phyloP scores from a whole-genome alignment of 305 asterid genomes.

The Plantago coronopus region DNA sequence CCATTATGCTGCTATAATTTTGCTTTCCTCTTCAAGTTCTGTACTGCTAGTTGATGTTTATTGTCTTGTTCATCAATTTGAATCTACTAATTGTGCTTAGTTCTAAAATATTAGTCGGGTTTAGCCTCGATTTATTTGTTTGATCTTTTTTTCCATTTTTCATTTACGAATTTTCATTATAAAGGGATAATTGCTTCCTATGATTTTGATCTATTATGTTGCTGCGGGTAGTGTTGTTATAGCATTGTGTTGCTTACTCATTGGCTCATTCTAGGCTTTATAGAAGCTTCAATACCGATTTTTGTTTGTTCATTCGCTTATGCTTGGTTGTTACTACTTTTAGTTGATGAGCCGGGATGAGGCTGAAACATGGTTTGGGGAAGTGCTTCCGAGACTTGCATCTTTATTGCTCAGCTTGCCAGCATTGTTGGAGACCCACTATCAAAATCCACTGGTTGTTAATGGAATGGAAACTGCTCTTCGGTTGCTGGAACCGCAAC shows the following conservation, averaged over 20 bases:
- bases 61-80: too few species aligned
- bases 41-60: too few species aligned
- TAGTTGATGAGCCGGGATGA: conserved; percentile 62
- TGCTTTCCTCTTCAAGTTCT: too few species aligned
- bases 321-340: conserved; percentile 8
- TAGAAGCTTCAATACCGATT: too few species aligned
- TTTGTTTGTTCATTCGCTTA: background rate
- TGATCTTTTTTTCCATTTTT: too few species aligned
- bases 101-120: too few species aligned
- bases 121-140: too few species aligned
- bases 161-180: too few species aligned
- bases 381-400: conserved; percentile 66
- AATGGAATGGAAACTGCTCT: conserved; percentile 53
- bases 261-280: too few species aligned
- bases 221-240: background rate
- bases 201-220: background rate
- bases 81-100: too few species aligned
- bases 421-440: conserved; percentile 57
- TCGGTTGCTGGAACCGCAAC: conserved; percentile 59
- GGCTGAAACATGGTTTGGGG: conserved; percentile 57
- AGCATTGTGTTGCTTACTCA: too few species aligned
- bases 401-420: conserved; percentile 65
- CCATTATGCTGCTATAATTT: background rate
- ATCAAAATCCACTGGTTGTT: conserved; percentile 36
- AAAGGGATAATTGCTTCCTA: too few species aligned